Evolutionary conservation across 2,329 filamentous ascomycete genomes (phyloP).

Genomic region (Fusarium secorum): DNA sequence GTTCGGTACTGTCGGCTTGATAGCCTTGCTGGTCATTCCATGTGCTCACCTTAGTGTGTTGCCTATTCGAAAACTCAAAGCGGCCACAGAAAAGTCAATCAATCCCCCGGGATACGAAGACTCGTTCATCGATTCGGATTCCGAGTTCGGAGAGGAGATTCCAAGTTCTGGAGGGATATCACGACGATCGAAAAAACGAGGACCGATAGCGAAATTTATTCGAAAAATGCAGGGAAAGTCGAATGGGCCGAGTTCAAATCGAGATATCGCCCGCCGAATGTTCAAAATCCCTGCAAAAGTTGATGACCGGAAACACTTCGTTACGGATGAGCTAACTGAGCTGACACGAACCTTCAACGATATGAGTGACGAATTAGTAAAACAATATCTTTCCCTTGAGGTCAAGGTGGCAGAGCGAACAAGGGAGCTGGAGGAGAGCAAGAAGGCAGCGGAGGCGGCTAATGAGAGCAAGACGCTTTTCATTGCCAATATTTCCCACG

Average conservation of each 20-base stretch:
- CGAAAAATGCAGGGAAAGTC: conserved; percentile 48
- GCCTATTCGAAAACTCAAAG: conserved; percentile 79
- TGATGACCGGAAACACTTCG: conserved; percentile 73
- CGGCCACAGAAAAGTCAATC: conserved; percentile 77
- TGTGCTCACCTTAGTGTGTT: conserved; percentile 82
- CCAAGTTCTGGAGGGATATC: conserved; percentile 54
- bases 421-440: conserved; percentile 84
- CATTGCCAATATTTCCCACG: conserved; percentile 89
- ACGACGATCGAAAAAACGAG: conserved; percentile 55
- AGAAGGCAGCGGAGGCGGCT: conserved; percentile 90
- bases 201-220: conserved; percentile 50
- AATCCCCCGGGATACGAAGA: conserved; percentile 69
- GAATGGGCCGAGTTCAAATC: conserved; percentile 43
- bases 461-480: conserved; percentile 98
- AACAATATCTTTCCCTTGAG: conserved; percentile 85
- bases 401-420: conserved; percentile 85
- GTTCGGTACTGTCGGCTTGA: conserved; percentile 79
- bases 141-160: conserved; percentile 52
- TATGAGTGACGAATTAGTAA: conserved; percentile 89
- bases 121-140: conserved; percentile 53
- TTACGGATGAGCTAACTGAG: conserved; percentile 87
- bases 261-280: conserved; percentile 57
- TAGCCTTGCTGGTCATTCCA: conserved; percentile 76
- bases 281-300: conserved; percentile 91
- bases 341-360: conserved; percentile 87